Evolutionary conservation across 306 rosid genomes (phyloP), one percentile per base, ranked within the genome.

Genomic region (Prunus fruticosa): DNA sequence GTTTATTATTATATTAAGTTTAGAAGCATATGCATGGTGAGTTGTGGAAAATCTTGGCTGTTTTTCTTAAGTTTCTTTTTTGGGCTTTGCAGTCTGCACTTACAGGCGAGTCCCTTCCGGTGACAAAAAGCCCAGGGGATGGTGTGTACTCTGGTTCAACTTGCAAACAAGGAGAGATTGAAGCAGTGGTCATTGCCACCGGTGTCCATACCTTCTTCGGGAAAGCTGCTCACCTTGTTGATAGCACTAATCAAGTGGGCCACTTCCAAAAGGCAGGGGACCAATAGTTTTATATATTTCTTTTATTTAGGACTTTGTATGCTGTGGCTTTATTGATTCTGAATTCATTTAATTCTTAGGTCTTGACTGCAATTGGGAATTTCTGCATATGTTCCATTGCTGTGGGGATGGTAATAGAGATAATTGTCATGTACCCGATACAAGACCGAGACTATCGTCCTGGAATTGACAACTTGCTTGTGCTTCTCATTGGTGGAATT

Each of bases 201-300:
- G 98, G 98, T 34, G 98, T 95, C 38, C 98, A 95, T 76, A 92
- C 98, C 47, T 95, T 95, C 88, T 95, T 95, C 67, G 98, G 98
- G 5, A 95, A 92, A 79, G 98, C 98, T 83, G 98, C 98, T 69
- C 98, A 95, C 79, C 98, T 95, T 67, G 98, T 95, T 54, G 98
- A 95, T 76, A 87, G 89, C 54, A 95, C 98, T 1, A 95, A 95
- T 81, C 96, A 95, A 89, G 98, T 95, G 63, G 98, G 98, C 20
- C 98, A 95, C 88, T 95, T 95, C 83, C 98, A 95, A 83, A 80
- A 92, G 97, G 98, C 82, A 87, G 75, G 87, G 56, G 51, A 46
- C 71, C 45, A 10, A 67, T 67, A 32, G 64, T 67, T 65, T 41
- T 60, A 25, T 20, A 47, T 69, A 5, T 18, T 61, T 63, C 13